phyloP scores from a whole-genome alignment of 352 stramenopile genomes.

The Pilasporangium apinafurcum region DNA sequence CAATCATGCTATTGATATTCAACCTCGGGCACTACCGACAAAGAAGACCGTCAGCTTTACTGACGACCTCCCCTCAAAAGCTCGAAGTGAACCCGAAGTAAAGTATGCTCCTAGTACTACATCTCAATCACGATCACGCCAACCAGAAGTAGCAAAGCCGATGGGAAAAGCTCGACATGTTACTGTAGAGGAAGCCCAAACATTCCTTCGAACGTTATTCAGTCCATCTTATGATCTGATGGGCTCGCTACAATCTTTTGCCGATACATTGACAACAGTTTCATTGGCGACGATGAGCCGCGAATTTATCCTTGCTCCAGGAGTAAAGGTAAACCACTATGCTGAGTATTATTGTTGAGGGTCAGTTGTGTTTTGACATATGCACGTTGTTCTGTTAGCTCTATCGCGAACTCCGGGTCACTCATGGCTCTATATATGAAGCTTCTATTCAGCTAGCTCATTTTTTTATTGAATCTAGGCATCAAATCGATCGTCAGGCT shows the following conservation, averaged over 20 bases:
- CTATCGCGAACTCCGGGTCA: constrained; percentile 24
- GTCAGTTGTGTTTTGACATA: neutral
- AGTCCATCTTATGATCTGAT: constrained; percentile 52
- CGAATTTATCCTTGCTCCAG: constrained; percentile 45
- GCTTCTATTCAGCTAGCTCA: constrained; percentile 31
- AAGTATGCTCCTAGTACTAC: too few relatives aligned
- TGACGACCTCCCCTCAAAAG: neutral
- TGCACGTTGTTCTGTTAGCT: constrained; percentile 22
- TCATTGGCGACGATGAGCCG: constrained; percentile 45
- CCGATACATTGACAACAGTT: constrained; percentile 23
- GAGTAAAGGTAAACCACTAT: constrained; percentile 33
- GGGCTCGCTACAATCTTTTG: constrained; percentile 38
- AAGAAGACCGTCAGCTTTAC: constrained; percentile 10
- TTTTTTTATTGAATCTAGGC: constrained; percentile 24
- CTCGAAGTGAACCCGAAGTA: neutral
- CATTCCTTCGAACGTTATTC: constrained; percentile 48
- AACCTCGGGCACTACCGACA: neutral
- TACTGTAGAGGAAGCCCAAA: constrained; percentile 18
- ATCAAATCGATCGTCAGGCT: constrained; percentile 29
- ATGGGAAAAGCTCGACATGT: neutral
- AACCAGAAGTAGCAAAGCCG: neutral
- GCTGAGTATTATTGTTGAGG: neutral
- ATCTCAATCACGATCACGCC: too few relatives aligned
- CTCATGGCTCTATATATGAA: constrained; percentile 10
- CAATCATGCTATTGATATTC: constrained; percentile 3